Conservation (phyloP, 805 yeast species). For the Ogataea neopini region DNA sequence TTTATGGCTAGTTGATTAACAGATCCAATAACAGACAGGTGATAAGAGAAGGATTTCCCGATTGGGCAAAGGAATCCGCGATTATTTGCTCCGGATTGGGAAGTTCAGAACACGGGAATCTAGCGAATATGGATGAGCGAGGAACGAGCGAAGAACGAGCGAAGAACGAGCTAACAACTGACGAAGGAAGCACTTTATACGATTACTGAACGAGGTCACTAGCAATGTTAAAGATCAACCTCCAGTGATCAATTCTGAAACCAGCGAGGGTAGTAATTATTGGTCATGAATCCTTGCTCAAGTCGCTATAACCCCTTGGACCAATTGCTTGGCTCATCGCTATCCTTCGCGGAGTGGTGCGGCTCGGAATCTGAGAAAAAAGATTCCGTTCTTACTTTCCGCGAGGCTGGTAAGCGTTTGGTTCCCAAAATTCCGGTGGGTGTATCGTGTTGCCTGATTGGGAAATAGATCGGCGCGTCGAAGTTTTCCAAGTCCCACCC, state of each 20-base stretch:
- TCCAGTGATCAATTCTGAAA: too few relatives aligned
- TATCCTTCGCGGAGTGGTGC: background rate
- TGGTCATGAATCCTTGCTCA: too few relatives aligned
- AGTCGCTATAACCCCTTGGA: too few relatives aligned
- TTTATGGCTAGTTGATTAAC: background rate
- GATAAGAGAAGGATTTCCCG: slow-evolving; percentile 3
- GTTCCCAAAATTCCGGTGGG: background rate
- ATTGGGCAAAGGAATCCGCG: slow-evolving; percentile 2
- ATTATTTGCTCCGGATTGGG: background rate
- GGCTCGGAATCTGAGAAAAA: background rate
- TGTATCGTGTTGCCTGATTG: slow-evolving; percentile 12
- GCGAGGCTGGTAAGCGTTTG: background rate
- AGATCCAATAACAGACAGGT: slow-evolving; percentile 6
- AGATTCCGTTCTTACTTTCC: too few relatives aligned
- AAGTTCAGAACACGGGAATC: slow-evolving; percentile 5
- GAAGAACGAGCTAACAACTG: too few relatives aligned
- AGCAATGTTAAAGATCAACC: too few relatives aligned
- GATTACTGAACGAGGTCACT: too few relatives aligned
- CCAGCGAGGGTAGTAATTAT: too few relatives aligned
- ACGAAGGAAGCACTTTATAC: too few relatives aligned
- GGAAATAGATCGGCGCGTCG: slow-evolving; percentile 12
- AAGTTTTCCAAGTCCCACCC: too few relatives aligned
- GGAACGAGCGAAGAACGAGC: too few relatives aligned
- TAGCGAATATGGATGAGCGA: background rate
- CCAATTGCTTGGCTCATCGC: too few relatives aligned